Evolutionary conservation across 306 rosid genomes (phyloP).

Genomic region (Comarum palustre): DNA sequence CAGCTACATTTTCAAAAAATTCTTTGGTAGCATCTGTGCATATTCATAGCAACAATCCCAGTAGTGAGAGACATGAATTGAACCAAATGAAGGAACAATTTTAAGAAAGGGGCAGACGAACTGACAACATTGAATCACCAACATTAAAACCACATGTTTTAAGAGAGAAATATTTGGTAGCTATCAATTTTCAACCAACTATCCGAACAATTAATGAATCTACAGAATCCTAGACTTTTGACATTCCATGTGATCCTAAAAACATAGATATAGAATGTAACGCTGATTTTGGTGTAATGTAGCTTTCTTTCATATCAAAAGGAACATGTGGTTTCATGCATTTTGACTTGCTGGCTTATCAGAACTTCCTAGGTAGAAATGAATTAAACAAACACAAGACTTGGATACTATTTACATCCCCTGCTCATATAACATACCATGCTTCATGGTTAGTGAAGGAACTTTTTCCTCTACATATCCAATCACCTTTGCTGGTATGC

Average conservation of each 20-base stretch:
- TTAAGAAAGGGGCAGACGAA: not conserved
- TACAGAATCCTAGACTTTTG: not conserved
- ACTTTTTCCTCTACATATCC: constrained; percentile 58
- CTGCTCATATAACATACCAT: constrained; percentile 53
- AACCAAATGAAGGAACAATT: not conserved
- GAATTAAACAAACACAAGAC: not conserved
- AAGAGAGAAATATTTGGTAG: not conserved
- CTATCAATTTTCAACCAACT: not conserved
- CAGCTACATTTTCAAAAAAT: constrained; percentile 55
- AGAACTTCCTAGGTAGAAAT: not conserved
- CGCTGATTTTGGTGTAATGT: not conserved
- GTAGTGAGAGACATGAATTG: not conserved
- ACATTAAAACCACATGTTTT: not conserved
- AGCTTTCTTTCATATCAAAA: not conserved
- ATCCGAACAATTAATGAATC: not conserved
- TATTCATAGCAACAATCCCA: constrained; percentile 23
- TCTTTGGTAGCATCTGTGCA: constrained; percentile 84
- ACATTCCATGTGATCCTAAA: not conserved
- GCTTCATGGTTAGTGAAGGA: constrained; percentile 93
- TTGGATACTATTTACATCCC: not conserved
- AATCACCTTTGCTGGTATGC: constrained; percentile 76
- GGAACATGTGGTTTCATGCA: not conserved
- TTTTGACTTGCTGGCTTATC: not conserved
- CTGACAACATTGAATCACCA: not conserved
- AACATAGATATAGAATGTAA: not conserved